These are phyloP conservation scores for Akebia trifoliata DNA, from an alignment of 164 flowering plant species.

Conservation along the genomic window DNA sequence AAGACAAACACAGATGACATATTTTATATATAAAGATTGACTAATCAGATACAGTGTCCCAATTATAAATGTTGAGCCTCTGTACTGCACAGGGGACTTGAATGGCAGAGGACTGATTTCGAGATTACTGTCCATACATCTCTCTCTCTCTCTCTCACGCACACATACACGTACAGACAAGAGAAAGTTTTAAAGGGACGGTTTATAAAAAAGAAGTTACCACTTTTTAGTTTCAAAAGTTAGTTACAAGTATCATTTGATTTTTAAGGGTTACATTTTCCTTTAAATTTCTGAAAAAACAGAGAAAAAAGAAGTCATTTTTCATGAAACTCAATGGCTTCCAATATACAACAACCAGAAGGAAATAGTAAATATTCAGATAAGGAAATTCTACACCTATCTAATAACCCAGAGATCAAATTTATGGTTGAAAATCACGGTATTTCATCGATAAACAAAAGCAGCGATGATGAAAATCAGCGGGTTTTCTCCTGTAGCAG, in stretches of 20 bases:
- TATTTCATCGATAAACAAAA: not conserved
- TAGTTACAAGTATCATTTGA: not conserved
- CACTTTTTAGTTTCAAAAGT: slow-evolving; percentile 7
- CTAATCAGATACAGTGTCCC: no score
- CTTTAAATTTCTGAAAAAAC: no score
- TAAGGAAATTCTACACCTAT: not conserved
- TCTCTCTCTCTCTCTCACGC: no score
- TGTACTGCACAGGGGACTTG: no score
- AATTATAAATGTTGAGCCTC: no score
- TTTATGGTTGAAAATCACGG: not conserved
- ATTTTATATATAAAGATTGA: no score
- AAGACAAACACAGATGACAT: no score
- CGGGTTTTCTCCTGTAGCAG: not conserved
- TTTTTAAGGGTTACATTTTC: not conserved
- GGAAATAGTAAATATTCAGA: not conserved
- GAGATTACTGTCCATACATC: no score
- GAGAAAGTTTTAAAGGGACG: not conserved
- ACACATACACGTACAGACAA: no score
- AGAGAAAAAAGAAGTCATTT: no score
- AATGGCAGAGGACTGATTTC: no score
- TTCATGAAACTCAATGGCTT: not conserved
- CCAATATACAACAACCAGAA: slow-evolving; percentile 1
- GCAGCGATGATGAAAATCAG: not conserved
- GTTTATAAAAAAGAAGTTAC: slow-evolving; percentile 6
- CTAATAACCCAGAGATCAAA: not conserved